phyloP scores from a whole-genome alignment of 1,284 basidiomycete genomes.

The Apiotrichum montevideense region DNA sequence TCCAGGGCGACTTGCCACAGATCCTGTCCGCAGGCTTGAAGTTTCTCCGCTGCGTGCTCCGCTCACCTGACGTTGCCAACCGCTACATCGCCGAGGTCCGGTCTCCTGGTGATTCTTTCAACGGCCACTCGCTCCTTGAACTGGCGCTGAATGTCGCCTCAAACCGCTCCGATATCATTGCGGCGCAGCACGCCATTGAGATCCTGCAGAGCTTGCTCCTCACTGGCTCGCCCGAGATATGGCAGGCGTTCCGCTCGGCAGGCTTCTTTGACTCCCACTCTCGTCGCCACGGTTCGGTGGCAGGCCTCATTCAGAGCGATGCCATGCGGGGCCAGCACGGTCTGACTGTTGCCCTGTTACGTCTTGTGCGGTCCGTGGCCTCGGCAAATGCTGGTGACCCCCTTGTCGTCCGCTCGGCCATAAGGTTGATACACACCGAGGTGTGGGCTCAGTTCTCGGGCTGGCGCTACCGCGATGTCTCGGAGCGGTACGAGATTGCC shows the following conservation, averaged over 20 bases:
- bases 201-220: conserved; percentile 31
- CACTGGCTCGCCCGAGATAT: conserved; percentile 22
- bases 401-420: conserved; percentile 26
- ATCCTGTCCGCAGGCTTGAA: conserved; percentile 28
- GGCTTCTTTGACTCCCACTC: conserved; percentile 34
- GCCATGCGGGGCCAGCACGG: conserved; percentile 28
- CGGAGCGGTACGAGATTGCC: conserved; percentile 31
- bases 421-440: conserved; percentile 31
- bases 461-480: conserved; percentile 35
- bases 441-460: conserved; percentile 35
- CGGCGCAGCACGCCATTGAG: conserved; percentile 25
- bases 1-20: conserved; percentile 19
- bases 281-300: conserved; percentile 26
- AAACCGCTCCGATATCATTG: conserved; percentile 11
- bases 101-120: conserved; percentile 4
- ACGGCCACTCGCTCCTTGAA: conserved; percentile 24
- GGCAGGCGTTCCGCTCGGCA: conserved; percentile 30
- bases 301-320: conserved; percentile 27
- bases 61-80: conserved; percentile 15
- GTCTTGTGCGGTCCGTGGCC: conserved; percentile 30
- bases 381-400: conserved; percentile 17
- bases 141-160: conserved; percentile 23
- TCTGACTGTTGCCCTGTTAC: conserved; percentile 29
- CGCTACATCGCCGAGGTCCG: background rate
- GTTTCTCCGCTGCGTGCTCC: conserved; percentile 26